Base-by-base conservation (phyloP, 2,329 filamentous ascomycete species). In the Colletotrichum orchidophilum region DNA sequence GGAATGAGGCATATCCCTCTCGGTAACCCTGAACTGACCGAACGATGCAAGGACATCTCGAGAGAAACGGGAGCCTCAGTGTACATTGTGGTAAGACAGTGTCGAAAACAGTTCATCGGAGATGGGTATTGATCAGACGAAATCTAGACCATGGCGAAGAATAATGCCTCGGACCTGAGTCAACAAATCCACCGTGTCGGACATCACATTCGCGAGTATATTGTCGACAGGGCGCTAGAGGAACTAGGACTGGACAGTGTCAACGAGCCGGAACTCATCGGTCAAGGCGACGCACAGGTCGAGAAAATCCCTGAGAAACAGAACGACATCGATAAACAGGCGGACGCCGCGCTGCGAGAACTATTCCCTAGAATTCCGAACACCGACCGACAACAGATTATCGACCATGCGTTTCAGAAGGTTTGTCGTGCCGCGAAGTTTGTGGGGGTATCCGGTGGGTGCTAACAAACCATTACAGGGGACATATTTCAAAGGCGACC, bases 291-390 rank as follows among this genome's bases (percentile, higher is more conserved):
- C 35, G 53, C 50, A 3, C 58, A 60, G 12, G 64, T 73, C 2
- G 90, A 91, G 75, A 87, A 88, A 5, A 91, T 92, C 63, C 90
- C 90, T 1, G 81, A 86, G 59, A 85, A 83, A 1, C 90, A 91
- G 75, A 80, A 83, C 46, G 87, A 91, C 70, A 91, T 92, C 74
- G 87, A 91, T 75, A 81, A 81, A 60, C 89, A 92, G 78, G 90
- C 89, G 62, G 89, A 92, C 77, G 87, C 84, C 31, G 89, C 88
- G 11, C 83, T 92, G 61, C 84, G 87, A 76, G 90, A 92, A 76
- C 80, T 92, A 21, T 92, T 92, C 75, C 90, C 90, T 1, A 84
- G 90, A 66, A 91, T 92, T 63, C 90, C 90, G 11, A 85, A 92
- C 73, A 90, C 88, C 27, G 90, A 92, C 79, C 87, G 90, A 50